Conservation (phyloP, 768 basidiomycete species). For the Fibroporia radiculosa region DNA sequence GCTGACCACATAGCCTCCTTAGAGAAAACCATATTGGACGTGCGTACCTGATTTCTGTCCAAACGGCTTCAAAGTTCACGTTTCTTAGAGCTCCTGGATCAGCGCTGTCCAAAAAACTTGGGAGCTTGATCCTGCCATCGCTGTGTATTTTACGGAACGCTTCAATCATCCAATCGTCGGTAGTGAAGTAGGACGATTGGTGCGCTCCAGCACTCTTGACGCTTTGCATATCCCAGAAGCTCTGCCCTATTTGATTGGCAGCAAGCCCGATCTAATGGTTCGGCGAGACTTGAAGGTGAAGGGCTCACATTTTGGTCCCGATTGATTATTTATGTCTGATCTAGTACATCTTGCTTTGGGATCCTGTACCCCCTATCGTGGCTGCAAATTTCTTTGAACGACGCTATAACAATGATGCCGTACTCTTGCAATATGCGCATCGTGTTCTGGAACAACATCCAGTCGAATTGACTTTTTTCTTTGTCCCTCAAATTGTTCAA, state of each 20-base stretch:
- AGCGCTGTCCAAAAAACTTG: slow-evolving; percentile 66
- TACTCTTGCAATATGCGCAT: slow-evolving; percentile 93
- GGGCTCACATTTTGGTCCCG: background rate
- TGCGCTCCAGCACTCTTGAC: slow-evolving; percentile 62
- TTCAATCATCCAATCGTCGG: slow-evolving; percentile 65
- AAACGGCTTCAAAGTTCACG: background rate
- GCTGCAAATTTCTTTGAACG: slow-evolving; percentile 83
- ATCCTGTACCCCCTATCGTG: slow-evolving; percentile 75
- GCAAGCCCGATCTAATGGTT: slow-evolving; percentile 48
- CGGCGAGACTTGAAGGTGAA: slow-evolving; percentile 70
- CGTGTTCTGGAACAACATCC: slow-evolving; percentile 92
- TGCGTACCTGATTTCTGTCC: slow-evolving; percentile 24
- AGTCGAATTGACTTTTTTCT: slow-evolving; percentile 94
- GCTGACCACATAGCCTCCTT: slow-evolving; percentile 46
- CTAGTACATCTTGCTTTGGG: slow-evolving; percentile 85
- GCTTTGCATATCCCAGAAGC: slow-evolving; percentile 78
- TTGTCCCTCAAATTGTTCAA: slow-evolving; percentile 97
- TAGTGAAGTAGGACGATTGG: slow-evolving; percentile 66
- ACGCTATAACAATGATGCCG: slow-evolving; percentile 74
- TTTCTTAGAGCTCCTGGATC: slow-evolving; percentile 57
- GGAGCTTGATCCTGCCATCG: slow-evolving; percentile 77
- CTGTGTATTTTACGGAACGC: slow-evolving; percentile 78
- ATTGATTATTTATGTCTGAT: slow-evolving; percentile 1
- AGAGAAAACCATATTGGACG: slow-evolving; percentile 58
- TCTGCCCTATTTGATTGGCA: slow-evolving; percentile 70